Percentiles rank a stretch among this genome's conserved stretches.
These are phyloP conservation scores for Acrocalymma vagum DNA, from an alignment of 2,329 filamentous ascomycete species.

Conservation along the genomic window DNA sequence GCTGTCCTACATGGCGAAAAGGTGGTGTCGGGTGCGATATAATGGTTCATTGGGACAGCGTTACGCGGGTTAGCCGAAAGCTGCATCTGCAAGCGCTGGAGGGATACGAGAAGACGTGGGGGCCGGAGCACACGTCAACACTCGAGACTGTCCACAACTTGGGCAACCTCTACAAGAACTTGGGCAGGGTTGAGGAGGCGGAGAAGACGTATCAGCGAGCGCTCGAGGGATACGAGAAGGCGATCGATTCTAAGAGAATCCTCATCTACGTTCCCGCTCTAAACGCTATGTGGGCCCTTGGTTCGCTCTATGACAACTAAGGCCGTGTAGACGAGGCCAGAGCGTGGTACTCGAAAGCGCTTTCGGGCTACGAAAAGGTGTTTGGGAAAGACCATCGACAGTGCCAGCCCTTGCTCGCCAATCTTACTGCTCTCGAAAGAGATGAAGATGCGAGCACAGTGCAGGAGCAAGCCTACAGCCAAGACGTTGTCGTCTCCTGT, in stretches of 20 bases:
- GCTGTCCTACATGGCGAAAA: conserved; percentile 52
- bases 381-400: conserved; percentile 4
- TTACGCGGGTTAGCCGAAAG: conserved; percentile 10
- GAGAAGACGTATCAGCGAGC: conserved; percentile 4
- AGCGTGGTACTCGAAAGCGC: conserved; percentile 15
- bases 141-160: conserved; percentile 20
- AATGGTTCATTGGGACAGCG: conserved; percentile 19
- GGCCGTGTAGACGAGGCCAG: conserved; percentile 11
- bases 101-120: conserved; percentile 2
- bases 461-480: too few relatives aligned
- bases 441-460: too few relatives aligned
- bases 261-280: neutral
- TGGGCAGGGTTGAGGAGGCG: conserved; percentile 15
- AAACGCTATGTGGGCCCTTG: neutral
- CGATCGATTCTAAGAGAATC: conserved; percentile 2
- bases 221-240: conserved; percentile 4
- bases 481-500: too few relatives aligned
- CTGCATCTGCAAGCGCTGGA: conserved; percentile 1
- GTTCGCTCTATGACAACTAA: conserved; percentile 6
- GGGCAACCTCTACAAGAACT: conserved; percentile 10
- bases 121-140: conserved; percentile 13
- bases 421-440: conserved; percentile 2
- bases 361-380: conserved; percentile 13
- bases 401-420: conserved; percentile 3
- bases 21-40: conserved; percentile 37